Evolutionary conservation across 768 basidiomycete genomes (phyloP).

Genomic region (Rhodosporidiobolus odoratus): DNA sequence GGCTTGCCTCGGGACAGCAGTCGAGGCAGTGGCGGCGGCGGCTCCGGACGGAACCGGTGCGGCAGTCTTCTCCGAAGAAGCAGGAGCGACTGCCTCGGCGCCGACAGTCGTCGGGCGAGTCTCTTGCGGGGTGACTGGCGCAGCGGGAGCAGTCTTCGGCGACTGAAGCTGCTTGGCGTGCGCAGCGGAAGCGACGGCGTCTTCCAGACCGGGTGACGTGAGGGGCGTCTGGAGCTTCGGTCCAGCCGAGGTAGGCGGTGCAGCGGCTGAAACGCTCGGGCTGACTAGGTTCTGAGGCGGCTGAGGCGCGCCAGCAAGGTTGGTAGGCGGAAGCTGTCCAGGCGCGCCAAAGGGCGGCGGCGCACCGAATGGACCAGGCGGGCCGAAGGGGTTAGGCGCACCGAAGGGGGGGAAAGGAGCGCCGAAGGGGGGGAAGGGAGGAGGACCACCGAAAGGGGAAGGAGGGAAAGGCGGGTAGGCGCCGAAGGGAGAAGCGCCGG

Average conservation of each 20-base stretch:
- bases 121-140: conserved; percentile 16
- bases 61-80: background rate
- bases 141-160: background rate
- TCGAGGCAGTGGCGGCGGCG: background rate
- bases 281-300: conserved; percentile 5
- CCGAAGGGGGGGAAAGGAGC: conserved; percentile 16
- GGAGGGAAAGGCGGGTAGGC: conserved; percentile 11
- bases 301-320: background rate
- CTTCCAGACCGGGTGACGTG: background rate
- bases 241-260: background rate
- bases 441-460: conserved; percentile 11
- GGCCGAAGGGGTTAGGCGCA: background rate
- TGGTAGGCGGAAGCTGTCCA: conserved; percentile 4
- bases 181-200: background rate
- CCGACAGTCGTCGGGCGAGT: conserved; percentile 25
- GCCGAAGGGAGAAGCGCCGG: conserved; percentile 13
- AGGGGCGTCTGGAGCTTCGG: conserved; percentile 10
- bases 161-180: background rate
- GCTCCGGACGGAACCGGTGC: background rate
- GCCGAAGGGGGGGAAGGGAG: conserved; percentile 21
- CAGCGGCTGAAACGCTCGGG: conserved; percentile 1
- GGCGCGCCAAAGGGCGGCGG: background rate
- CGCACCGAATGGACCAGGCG: background rate
- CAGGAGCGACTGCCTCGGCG: background rate
- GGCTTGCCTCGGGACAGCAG: background rate